Conservation (phyloP, 1,139 yeast genomes). For the Saccharomyces uvarum region DNA sequence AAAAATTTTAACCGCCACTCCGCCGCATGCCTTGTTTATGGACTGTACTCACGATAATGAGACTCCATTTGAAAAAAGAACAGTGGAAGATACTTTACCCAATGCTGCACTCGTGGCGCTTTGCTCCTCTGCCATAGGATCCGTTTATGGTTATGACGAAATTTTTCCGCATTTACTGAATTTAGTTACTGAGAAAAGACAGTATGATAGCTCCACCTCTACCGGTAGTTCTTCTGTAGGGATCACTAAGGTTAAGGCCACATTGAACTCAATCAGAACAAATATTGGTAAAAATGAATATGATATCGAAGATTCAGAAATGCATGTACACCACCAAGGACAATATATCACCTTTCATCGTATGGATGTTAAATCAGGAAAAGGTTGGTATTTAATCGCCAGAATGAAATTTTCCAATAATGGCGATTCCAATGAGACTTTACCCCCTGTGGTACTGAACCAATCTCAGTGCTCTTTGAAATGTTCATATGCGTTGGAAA, state of each 20-base stretch:
- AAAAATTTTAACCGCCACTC: constrained; percentile 51
- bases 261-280: constrained; percentile 51
- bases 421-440: constrained; percentile 38
- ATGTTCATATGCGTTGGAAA: constrained; percentile 52
- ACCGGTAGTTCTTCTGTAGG: constrained; percentile 38
- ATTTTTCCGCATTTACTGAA: constrained; percentile 74
- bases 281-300: constrained; percentile 63
- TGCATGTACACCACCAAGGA: constrained; percentile 90
- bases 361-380: constrained; percentile 73
- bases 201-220: constrained; percentile 46
- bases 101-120: constrained; percentile 91
- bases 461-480: constrained; percentile 60
- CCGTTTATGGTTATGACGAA: constrained; percentile 92
- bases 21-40: constrained; percentile 92
- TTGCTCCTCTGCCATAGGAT: constrained; percentile 90
- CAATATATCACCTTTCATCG: constrained; percentile 89
- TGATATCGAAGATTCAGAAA: constrained; percentile 68
- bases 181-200: constrained; percentile 70
- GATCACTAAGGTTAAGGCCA: constrained; percentile 60
- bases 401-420: constrained; percentile 60
- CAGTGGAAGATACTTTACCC: constrained; percentile 88
- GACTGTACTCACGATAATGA: constrained; percentile 97
- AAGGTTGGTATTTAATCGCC: constrained; percentile 84
- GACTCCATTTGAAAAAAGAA: constrained; percentile 79
- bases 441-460: constrained; percentile 54